A percentile compares a stretch with the other conserved stretches of the same genome.
These are phyloP conservation scores for Beauveria pseudobassiana DNA, from an alignment of 2,329 filamentous ascomycete genomes.

Conservation along the genomic window DNA sequence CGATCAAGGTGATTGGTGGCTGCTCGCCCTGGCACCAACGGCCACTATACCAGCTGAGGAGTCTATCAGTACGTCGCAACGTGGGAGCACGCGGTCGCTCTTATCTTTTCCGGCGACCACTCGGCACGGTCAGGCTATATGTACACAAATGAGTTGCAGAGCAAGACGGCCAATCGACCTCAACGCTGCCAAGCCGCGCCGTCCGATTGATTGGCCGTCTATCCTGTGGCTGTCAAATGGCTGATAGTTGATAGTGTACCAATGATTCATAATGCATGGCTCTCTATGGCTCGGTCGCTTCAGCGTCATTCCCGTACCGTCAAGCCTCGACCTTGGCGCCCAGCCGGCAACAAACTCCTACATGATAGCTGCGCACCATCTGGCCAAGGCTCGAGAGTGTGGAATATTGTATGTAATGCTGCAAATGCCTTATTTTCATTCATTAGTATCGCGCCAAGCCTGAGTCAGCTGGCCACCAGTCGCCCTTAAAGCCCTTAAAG, in stretches of 20 bases:
- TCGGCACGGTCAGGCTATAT: too few relatives aligned
- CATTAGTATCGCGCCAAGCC: not conserved
- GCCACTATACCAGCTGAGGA: not conserved
- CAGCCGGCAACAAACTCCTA: not conserved
- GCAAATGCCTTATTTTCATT: too few relatives aligned
- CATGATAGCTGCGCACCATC: not conserved
- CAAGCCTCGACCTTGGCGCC: constrained; percentile 4
- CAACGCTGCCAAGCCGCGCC: not conserved
- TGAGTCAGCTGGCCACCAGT: not conserved
- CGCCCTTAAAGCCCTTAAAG: too few relatives aligned
- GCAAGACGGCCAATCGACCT: not conserved
- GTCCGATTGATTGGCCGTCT: not conserved
- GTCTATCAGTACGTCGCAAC: too few relatives aligned
- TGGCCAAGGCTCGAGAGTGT: not conserved
- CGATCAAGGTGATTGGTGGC: too few relatives aligned
- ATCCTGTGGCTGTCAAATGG: not conserved
- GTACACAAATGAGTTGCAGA: not conserved
- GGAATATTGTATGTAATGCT: too few relatives aligned
- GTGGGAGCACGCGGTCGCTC: too few relatives aligned
- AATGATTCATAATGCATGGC: not conserved
- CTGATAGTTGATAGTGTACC: too few relatives aligned
- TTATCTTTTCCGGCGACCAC: not conserved
- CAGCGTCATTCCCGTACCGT: not conserved
- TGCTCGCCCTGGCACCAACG: not conserved
- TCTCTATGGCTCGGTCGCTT: not conserved